Evolutionary conservation across 2,329 filamentous ascomycete genomes (phyloP).

Genomic region (Neofusicoccum umdonicola): DNA sequence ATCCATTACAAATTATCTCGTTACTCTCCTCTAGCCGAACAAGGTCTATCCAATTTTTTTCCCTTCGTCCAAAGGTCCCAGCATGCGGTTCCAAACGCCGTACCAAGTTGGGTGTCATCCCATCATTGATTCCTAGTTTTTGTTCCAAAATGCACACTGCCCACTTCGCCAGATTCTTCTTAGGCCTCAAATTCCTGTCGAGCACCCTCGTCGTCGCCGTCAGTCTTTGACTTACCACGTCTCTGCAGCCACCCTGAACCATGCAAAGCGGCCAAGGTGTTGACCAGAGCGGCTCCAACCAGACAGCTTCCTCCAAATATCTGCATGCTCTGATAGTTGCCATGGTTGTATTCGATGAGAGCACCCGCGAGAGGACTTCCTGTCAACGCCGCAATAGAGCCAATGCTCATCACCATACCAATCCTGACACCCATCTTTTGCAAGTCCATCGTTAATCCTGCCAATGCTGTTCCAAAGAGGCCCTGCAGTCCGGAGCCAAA

Average conservation of each 20-base stretch:
- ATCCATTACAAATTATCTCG: no score
- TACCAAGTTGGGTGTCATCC: no score
- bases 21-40: no score
- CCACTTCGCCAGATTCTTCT: no score
- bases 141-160: no score
- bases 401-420: conserved; percentile 48
- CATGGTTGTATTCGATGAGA: conserved; percentile 40
- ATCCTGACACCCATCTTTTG: conserved; percentile 47
- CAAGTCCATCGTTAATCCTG: conserved; percentile 46
- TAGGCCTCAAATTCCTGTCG: no score
- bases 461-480: conserved; percentile 44
- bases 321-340: conserved; percentile 46
- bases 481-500: conserved; percentile 46
- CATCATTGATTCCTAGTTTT: no score
- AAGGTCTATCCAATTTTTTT: no score
- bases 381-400: conserved; percentile 44
- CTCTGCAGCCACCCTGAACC: neutral
- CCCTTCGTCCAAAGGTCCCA: no score
- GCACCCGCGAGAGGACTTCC: conserved; percentile 49
- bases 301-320: conserved; percentile 28
- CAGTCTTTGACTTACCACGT: neutral
- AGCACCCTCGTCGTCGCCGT: neutral
- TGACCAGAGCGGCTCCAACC: neutral
- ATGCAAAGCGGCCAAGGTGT: neutral
- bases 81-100: no score